Evolutionary conservation across 192 early-diverging fungal genomes (phyloP).

Genomic region (Entomortierella beljakovae): DNA sequence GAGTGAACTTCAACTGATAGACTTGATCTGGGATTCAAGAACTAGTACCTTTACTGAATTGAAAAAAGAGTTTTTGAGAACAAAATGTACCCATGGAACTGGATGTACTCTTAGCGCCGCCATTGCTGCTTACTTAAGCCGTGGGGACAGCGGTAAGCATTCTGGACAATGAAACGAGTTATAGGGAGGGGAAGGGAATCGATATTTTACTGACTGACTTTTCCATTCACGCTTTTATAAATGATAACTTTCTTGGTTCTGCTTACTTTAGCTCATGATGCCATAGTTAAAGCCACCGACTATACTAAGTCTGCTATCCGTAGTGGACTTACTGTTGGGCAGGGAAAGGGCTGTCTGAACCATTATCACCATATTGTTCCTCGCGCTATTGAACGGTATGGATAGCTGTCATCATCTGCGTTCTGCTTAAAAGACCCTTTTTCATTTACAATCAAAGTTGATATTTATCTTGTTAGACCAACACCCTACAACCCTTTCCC

Average conservation of each 20-base stretch:
- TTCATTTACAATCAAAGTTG: neutral
- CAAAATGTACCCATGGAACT: conserved; percentile 85
- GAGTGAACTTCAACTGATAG: conserved; percentile 56
- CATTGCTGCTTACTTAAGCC: conserved; percentile 77
- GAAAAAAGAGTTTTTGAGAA: conserved; percentile 68
- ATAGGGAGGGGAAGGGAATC: neutral
- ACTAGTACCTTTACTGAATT: conserved; percentile 58
- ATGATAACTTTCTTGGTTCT: neutral
- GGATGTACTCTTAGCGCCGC: conserved; percentile 90
- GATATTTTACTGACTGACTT: neutral
- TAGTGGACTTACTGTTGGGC: conserved; percentile 69
- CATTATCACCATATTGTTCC: conserved; percentile 70
- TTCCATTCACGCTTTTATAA: conserved; percentile 6
- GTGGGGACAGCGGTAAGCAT: conserved; percentile 58
- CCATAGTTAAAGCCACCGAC: conserved; percentile 65
- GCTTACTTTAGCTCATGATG: conserved; percentile 56
- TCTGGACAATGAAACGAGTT: neutral
- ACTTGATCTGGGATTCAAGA: conserved; percentile 69
- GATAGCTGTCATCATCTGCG: neutral
- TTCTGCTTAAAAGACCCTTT: neutral
- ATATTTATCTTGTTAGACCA: conserved; percentile 25
- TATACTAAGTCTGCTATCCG: conserved; percentile 78
- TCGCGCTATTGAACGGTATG: conserved; percentile 58
- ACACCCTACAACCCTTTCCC: conserved; percentile 59
- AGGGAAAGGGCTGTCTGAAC: conserved; percentile 81